A percentile compares a stretch with the other conserved stretches of the same genome.
Evolutionary conservation across 208 protist species (phyloP).

Genomic region (Leishmania tropica): DNA sequence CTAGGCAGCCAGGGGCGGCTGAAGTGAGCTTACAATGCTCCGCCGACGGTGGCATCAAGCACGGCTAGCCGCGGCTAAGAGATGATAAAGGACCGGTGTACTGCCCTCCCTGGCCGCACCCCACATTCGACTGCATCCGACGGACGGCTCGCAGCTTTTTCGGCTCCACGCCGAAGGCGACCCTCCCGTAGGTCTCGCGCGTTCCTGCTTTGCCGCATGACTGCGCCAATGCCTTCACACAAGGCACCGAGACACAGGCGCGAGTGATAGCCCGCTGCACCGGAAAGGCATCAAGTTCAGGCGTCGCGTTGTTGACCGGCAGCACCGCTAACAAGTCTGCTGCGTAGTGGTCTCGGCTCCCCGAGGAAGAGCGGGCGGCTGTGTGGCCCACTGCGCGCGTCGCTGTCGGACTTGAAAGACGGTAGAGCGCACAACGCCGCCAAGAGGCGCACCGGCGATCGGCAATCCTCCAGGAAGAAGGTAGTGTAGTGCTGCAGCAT

Average conservation of each 20-base stretch:
- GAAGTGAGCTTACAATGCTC: slow-evolving; percentile 37
- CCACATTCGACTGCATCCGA: slow-evolving; percentile 2
- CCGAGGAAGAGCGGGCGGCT: slow-evolving; percentile 24
- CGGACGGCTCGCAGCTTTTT: slow-evolving; percentile 11
- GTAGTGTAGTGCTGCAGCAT: slow-evolving; percentile 13
- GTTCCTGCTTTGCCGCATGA: neutral
- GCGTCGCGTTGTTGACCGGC: slow-evolving; percentile 13
- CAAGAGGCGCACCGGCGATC: slow-evolving; percentile 16
- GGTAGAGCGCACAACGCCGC: slow-evolving; percentile 24
- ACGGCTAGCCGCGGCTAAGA: slow-evolving; percentile 41
- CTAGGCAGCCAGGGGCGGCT: slow-evolving; percentile 14
- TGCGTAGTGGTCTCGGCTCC: slow-evolving; percentile 21
- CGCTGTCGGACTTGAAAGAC: neutral
- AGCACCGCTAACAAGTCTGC: slow-evolving; percentile 26
- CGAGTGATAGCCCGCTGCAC: slow-evolving; percentile 7
- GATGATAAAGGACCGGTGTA: slow-evolving; percentile 38
- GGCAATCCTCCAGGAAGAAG: slow-evolving; percentile 14
- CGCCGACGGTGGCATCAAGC: slow-evolving; percentile 42
- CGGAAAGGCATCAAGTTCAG: slow-evolving; percentile 14
- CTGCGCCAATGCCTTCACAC: slow-evolving; percentile 6
- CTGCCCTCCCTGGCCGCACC: neutral
- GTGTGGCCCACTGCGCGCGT: neutral
- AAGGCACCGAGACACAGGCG: slow-evolving; percentile 12
- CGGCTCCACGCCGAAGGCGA: neutral
- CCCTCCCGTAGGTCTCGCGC: slow-evolving; percentile 3